Evolutionary conservation across 2,329 filamentous ascomycete species (phyloP), one percentile per base, ranked within the genome.

Genomic region (Stachybotrys chlorohalonatus): DNA sequence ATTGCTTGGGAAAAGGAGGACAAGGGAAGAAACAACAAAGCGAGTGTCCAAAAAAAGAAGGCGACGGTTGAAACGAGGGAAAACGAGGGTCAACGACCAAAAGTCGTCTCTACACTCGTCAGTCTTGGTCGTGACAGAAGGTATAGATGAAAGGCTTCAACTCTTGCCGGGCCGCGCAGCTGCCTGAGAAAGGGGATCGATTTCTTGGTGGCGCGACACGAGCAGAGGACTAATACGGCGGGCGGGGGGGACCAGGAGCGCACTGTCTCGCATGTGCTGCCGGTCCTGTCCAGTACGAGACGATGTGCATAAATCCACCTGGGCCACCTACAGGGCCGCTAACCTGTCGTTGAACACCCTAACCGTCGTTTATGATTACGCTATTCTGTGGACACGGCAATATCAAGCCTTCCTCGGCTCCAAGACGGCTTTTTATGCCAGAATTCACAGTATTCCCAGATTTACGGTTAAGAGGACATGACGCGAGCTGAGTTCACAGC

Each of bases 101-200:
- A 60, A 55, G 53, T 59, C 60, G 62, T 62, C 57, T 58, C 58
- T 54, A 58, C 50, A 51, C 54, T 48, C 49, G 57, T 61, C 55
- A 45, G n/a, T 11, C 4, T 24, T 42, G 36, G 13, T 9, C 9
- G 8, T 42, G 36, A 42, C 36, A 13, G 6, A 42, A 42, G 13
- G 36, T 42, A 42, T 13, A 42, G 36, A 24, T 24, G 24, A 42
- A 42, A 42, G 36, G 36, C 36, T 9, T 13, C 36, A 42, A 42
- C 36, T 42, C 36, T 42, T 42, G 8, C 36, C 6, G 9, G 36
- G 13, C 36, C 13, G 8, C 13, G 36, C 36, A 42, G 36, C 36
- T 58, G 58, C 52, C 60, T 61, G 58, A 56, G 59, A 63, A 65
- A 65, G 62, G 63, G 63, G 63, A 63, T 64, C 65, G 63, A 64